Conservation (phyloP, 2,329 filamentous ascomycete species). For the Aspergillus sp. region DNA sequence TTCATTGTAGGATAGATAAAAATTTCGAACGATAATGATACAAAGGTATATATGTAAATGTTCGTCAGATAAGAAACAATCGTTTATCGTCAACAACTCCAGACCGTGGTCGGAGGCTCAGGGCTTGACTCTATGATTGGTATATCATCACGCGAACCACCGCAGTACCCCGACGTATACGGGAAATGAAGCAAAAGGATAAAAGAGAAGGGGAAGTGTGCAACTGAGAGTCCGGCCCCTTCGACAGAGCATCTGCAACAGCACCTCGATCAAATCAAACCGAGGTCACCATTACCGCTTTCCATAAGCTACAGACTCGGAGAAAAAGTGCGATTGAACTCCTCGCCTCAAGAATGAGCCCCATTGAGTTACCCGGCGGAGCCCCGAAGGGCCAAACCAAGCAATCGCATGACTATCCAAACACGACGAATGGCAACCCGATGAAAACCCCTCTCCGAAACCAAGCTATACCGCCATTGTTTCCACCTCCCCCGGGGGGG, state of each 20-base stretch:
- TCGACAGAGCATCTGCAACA: constrained; percentile 66
- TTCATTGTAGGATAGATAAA: constrained; percentile 2
- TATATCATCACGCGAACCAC: constrained; percentile 83
- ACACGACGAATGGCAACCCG: constrained; percentile 81
- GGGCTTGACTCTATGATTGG: constrained; percentile 99
- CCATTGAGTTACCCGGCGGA: constrained; percentile 92
- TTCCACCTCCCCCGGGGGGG: constrained; percentile 32
- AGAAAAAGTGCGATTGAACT: constrained; percentile 59
- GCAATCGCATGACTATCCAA: constrained; percentile 99
- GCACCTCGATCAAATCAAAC: constrained; percentile 23
- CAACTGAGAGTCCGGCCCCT: constrained; percentile 64
- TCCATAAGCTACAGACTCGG: constrained; percentile 60
- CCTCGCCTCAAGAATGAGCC: constrained; percentile 99
- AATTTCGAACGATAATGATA: constrained; percentile 7
- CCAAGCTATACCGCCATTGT: constrained; percentile 40
- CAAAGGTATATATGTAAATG: constrained; percentile 23
- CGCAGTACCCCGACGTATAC: not conserved
- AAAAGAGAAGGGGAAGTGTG: not conserved
- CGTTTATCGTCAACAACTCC: constrained; percentile 53
- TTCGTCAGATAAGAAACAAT: constrained; percentile 56
- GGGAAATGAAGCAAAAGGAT: not conserved
- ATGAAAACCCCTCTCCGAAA: constrained; percentile 48
- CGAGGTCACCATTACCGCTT: constrained; percentile 49
- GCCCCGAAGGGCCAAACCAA: constrained; percentile 38
- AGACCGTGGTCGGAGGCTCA: constrained; percentile 63